Evolutionary conservation across 441 rosid species (phyloP).

Genomic region (Populus hybrid): DNA sequence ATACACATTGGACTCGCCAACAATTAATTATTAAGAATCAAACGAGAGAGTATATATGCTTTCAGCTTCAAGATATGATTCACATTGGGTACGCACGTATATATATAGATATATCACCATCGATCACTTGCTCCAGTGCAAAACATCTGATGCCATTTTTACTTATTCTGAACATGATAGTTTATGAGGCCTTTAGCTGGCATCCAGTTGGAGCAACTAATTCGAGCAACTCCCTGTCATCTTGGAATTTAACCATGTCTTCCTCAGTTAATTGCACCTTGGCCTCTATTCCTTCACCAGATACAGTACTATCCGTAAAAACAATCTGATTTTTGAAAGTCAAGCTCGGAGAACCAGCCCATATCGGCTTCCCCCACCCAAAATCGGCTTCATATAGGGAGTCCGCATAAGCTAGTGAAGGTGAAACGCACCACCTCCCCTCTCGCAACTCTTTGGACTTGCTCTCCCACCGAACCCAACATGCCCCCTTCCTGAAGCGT

Average conservation of each 20-base stretch:
- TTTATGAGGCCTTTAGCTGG: not conserved
- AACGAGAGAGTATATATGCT: not conserved
- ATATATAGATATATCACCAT: too few relatives aligned
- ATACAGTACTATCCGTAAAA: constrained; percentile 28
- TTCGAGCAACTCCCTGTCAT: constrained; percentile 14
- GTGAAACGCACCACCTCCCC: constrained; percentile 14
- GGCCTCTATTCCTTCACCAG: constrained; percentile 35
- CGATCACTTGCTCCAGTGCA: too few relatives aligned
- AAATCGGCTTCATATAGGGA: constrained; percentile 25
- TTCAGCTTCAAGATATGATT: too few relatives aligned
- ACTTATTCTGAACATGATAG: not conserved
- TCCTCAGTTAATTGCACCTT: constrained; percentile 21
- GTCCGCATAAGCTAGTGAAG: constrained; percentile 23
- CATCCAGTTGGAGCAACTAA: not conserved
- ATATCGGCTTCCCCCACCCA: constrained; percentile 23
- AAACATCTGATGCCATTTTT: not conserved
- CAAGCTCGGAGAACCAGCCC: constrained; percentile 16
- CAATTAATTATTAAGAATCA: too few relatives aligned
- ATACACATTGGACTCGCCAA: too few relatives aligned
- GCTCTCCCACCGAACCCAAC: constrained; percentile 15
- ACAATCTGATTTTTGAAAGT: constrained; percentile 19
- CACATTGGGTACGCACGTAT: too few relatives aligned
- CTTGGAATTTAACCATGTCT: constrained; percentile 23
- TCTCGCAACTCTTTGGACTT: constrained; percentile 1
- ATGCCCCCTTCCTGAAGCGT: constrained; percentile 10